These are phyloP conservation scores for Aspergillus sp. DNA, from an alignment of 2,329 filamentous ascomycete species.

Conservation along the genomic window DNA sequence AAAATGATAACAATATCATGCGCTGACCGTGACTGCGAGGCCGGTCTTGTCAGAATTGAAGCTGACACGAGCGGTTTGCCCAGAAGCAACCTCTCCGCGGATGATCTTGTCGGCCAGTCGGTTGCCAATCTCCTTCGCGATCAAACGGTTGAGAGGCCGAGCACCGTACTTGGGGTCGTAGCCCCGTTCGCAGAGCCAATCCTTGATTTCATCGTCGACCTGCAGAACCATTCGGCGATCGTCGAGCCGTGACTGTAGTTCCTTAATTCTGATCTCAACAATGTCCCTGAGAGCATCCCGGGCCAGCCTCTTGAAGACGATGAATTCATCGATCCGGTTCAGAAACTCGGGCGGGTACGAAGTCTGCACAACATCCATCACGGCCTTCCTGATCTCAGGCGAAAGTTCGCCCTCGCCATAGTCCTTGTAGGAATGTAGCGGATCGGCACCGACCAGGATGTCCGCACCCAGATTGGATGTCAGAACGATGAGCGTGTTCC, in stretches of 20 bases:
- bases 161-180: conserved; percentile 91
- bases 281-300: conserved; percentile 74
- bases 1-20: conserved; percentile 4
- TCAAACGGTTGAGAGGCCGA: conserved; percentile 79
- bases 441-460: conserved; percentile 71
- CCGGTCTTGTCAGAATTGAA: conserved; percentile 55
- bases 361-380: conserved; percentile 76
- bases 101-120: conserved; percentile 86
- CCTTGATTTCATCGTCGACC: conserved; percentile 61
- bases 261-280: conserved; percentile 79
- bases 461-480: conserved; percentile 92
- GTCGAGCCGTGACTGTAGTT: conserved; percentile 73
- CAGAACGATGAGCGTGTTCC: conserved; percentile 91
- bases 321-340: conserved; percentile 94
- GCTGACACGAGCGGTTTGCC: conserved; percentile 61
- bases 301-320: conserved; percentile 83
- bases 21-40: conserved; percentile 41
- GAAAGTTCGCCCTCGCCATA: conserved; percentile 60
- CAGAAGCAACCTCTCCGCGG: conserved; percentile 65
- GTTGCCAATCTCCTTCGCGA: conserved; percentile 83
- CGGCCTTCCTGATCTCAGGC: conserved; percentile 61
- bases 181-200: conserved; percentile 80
- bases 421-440: conserved; percentile 54
- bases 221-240: conserved; percentile 72
- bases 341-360: conserved; percentile 85